Evolutionary conservation across 805 yeast species (phyloP).

Genomic region (Candida methanosorbosa): DNA sequence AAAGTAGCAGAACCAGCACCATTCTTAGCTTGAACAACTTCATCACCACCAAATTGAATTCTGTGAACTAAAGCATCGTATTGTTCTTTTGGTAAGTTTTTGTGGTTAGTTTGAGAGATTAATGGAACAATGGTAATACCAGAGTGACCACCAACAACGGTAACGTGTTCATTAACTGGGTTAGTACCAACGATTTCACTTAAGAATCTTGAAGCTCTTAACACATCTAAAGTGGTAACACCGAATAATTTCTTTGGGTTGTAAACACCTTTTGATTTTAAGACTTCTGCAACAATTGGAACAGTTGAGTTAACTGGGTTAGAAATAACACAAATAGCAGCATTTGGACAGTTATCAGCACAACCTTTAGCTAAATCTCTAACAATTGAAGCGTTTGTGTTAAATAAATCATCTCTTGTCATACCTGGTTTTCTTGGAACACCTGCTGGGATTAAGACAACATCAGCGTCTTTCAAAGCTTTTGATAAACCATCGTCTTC

Average conservation of each 20-base stretch:
- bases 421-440: slow-evolving; percentile 98
- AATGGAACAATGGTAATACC: slow-evolving; percentile 95
- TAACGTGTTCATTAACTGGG: slow-evolving; percentile 69
- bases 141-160: slow-evolving; percentile 96
- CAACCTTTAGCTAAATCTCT: slow-evolving; percentile 83
- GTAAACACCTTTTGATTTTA: slow-evolving; percentile 78
- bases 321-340: slow-evolving; percentile 73
- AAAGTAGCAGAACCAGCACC: slow-evolving; percentile 83
- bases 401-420: slow-evolving; percentile 96
- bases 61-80: slow-evolving; percentile 68
- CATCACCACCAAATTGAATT: slow-evolving; percentile 91
- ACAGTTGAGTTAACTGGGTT: slow-evolving; percentile 98
- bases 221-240: slow-evolving; percentile 89
- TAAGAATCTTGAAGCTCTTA: slow-evolving; percentile 83
- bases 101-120: slow-evolving; percentile 75
- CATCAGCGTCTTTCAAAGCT: slow-evolving; percentile 74
- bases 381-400: slow-evolving; percentile 93
- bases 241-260: slow-evolving; percentile 90
- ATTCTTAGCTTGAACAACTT: slow-evolving; percentile 76
- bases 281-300: slow-evolving; percentile 90
- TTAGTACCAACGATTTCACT: slow-evolving; percentile 58
- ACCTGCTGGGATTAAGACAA: slow-evolving; percentile 94
- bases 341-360: slow-evolving; percentile 79
- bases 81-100: slow-evolving; percentile 52
- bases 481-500: slow-evolving; percentile 60